A percentile compares a stretch with the other conserved stretches of the same genome.
Evolutionary conservation across 2,329 filamentous ascomycete species (phyloP).

Genomic region (Cryphonectria nitschkei): DNA sequence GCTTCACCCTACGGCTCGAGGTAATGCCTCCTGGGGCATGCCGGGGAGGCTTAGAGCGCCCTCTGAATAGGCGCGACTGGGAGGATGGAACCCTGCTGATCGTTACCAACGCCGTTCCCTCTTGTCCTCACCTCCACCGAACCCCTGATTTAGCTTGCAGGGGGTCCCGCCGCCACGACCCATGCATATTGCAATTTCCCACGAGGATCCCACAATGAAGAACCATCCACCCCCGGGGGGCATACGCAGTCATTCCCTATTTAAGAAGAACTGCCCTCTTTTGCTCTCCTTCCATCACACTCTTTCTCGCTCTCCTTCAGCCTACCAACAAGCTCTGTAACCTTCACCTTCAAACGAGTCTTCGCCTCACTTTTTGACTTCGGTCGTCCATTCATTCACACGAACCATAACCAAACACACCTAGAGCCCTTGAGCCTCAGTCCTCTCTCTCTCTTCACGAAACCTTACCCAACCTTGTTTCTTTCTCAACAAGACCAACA

Average conservation of each 20-base stretch:
- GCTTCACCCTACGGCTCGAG: constrained; percentile 6
- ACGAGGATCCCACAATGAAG: constrained; percentile 23
- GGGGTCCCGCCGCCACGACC: constrained; percentile 23
- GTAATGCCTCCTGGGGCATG: not conserved
- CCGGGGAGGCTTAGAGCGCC: not conserved
- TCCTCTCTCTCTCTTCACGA: constrained; percentile 32
- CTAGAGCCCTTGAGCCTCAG: constrained; percentile 36
- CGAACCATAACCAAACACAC: constrained; percentile 28
- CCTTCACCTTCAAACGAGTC: constrained; percentile 31
- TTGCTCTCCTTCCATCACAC: constrained; percentile 30
- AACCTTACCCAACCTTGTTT: constrained; percentile 10
- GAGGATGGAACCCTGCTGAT: constrained; percentile 22
- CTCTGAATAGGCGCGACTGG: constrained; percentile 19
- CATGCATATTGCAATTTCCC: constrained; percentile 32
- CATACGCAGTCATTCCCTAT: constrained; percentile 33
- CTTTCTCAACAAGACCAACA: constrained; percentile 31
- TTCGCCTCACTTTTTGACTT: constrained; percentile 42
- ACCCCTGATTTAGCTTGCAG: constrained; percentile 37
- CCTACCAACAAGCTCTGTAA: constrained; percentile 39
- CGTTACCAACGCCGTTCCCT: constrained; percentile 28
- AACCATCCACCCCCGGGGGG: constrained; percentile 4
- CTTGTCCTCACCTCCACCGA: constrained; percentile 34
- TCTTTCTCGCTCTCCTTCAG: constrained; percentile 37
- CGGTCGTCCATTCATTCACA: constrained; percentile 47
- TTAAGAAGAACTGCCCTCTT: constrained; percentile 37